Conservation (phyloP, 257 asterid genomes). For the Jaltomata sinuosa region DNA sequence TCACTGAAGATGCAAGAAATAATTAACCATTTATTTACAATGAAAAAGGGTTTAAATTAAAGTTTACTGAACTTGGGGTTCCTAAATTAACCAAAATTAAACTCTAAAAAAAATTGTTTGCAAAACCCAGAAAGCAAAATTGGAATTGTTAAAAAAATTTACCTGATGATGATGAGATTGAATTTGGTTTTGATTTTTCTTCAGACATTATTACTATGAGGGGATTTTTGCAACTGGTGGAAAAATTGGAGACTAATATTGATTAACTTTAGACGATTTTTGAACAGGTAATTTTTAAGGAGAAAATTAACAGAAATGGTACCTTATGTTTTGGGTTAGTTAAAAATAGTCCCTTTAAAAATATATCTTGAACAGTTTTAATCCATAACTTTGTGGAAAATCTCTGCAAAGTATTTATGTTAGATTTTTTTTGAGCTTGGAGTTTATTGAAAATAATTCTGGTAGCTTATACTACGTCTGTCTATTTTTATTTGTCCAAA, state of each 20-base stretch:
- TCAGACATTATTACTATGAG: constrained; percentile 30
- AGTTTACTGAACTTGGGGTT: neutral
- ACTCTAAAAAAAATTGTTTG: neutral
- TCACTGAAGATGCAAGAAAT: neutral
- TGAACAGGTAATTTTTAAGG: neutral
- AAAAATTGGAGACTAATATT: neutral
- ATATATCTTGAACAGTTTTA: neutral
- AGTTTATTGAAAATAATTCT: no score
- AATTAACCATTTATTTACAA: neutral
- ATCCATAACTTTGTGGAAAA: no score
- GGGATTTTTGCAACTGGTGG: neutral
- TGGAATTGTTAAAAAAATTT: neutral
- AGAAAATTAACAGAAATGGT: neutral
- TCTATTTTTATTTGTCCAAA: no score
- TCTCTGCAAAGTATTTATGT: no score
- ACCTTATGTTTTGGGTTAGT: neutral
- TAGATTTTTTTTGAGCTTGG: no score
- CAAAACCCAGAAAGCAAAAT: neutral
- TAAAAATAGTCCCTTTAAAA: neutral
- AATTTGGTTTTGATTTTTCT: constrained; percentile 13
- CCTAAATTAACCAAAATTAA: neutral
- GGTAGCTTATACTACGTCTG: no score
- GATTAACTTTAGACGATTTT: neutral
- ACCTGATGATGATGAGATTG: constrained; percentile 31
- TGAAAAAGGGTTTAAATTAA: neutral